Percentiles rank a stretch among this genome's conserved stretches.
phyloP scores from a whole-genome alignment of 2,329 filamentous ascomycete genomes.

The Nakataea oryzae region DNA sequence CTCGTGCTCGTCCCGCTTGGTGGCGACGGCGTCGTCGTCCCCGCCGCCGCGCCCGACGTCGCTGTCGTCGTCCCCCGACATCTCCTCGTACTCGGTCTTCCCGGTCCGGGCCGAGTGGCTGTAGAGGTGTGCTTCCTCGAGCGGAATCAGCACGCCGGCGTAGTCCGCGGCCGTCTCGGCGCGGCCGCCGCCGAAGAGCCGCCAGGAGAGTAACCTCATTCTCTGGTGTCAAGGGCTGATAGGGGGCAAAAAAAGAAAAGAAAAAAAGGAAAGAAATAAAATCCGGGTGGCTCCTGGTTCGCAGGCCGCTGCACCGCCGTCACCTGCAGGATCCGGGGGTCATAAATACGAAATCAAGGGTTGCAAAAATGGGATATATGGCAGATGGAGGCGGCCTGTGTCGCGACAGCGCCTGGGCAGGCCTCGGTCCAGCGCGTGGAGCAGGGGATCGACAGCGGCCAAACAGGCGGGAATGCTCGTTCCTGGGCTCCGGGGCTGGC shows the following conservation, averaged over 20 bases:
- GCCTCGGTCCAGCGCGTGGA: not conserved
- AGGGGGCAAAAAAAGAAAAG: not conserved
- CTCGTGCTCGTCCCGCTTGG: constrained; percentile 23
- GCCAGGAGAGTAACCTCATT: constrained; percentile 1
- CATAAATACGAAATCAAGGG: not conserved
- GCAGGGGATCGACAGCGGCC: too few species aligned
- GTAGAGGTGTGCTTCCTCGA: constrained; percentile 45
- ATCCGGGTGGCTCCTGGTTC: not conserved
- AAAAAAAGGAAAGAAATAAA: not conserved
- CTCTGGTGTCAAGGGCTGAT: not conserved
- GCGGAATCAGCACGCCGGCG: constrained; percentile 37
- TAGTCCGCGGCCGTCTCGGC: constrained; percentile 41
- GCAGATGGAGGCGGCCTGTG: too few species aligned
- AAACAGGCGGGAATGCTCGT: too few species aligned
- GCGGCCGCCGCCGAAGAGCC: constrained; percentile 19
- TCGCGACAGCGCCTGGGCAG: too few species aligned
- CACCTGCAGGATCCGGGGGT: not conserved
- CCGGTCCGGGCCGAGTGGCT: constrained; percentile 40
- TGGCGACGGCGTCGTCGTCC: constrained; percentile 20
- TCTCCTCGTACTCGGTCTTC: constrained; percentile 30
- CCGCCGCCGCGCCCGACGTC: constrained; percentile 9
- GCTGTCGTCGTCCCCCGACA: constrained; percentile 21
- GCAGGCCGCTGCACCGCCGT: not conserved
- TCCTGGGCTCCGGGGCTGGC: too few species aligned
- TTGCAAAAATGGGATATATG: not conserved